Evolutionary conservation across 176 grass and related monocot species (phyloP), one percentile per base, ranked within the genome.

Genomic region (Oryza rufipogon): DNA sequence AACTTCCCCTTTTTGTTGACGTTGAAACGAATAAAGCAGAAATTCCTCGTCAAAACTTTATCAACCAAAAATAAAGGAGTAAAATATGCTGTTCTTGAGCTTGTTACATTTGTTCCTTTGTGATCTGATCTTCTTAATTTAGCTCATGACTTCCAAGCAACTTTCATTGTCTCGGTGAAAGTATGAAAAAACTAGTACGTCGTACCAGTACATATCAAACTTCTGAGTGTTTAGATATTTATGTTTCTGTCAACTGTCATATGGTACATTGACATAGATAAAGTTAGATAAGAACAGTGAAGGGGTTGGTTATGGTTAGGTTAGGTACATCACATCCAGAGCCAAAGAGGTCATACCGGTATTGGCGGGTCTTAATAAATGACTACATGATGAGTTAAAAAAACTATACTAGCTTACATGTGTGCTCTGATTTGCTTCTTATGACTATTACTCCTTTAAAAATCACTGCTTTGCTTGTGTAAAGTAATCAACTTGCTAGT

Each of bases 231-330:
- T 63, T 23, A 63, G 20, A 63, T 20, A 63, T 81, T 60, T 64
- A 8, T 25, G 32, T 70, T 54, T 66, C 46, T 22, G 68, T 81
- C 68, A 71, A 47, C 65, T 51, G 68, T 81, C 68, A 71, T 71
- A 17, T 19, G 14, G 8, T 84, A 68, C 72, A 76, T 54, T 33
- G 15, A 44, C 64, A 16, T 22, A 70, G 36, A 61, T 22, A 9
- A 16, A 70, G 76, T 81, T 80, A 64, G 82, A 85, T 85, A 70
- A 51, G 86, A 88, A 79, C 7, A n/a, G 65, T 3, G 45, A 3
- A 13, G 17, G 2, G 77, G 83, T 86, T 81, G 78, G 78, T 49
- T 65, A 42, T 30, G 16, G 51, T 63, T 81, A 73, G 51, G 51
- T 46, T 79, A 70, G 76, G 49, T 85, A n/a, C 41, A 74, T 80